A percentile compares a stretch with the other conserved stretches of the same genome.
Conservation (phyloP, 1,139 yeast genomes). For the Geotrichum candidum region DNA sequence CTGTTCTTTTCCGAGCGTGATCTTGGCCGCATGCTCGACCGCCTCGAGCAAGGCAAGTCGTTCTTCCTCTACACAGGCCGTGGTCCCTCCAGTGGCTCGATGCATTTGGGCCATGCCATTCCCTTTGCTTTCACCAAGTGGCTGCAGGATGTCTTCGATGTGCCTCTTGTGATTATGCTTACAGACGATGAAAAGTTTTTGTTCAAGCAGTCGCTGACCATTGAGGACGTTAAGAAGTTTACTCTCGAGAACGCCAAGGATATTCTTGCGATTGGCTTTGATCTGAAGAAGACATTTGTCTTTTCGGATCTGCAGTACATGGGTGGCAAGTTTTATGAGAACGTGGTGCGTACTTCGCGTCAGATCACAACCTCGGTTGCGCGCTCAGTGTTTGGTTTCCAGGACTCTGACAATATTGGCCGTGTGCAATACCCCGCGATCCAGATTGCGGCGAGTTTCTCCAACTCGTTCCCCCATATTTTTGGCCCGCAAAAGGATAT, state of each 20-base stretch:
- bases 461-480: conserved; percentile 91
- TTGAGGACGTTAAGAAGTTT: conserved; percentile 78
- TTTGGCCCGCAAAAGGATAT: conserved; percentile 76
- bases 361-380: conserved; percentile 96
- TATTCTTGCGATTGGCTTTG: conserved; percentile 90
- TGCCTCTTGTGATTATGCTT: conserved; percentile 88
- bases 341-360: conserved; percentile 87
- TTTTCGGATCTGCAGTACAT: conserved; percentile 88
- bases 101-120: conserved; percentile 96
- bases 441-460: conserved; percentile 94
- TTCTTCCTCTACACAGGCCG: conserved; percentile 96
- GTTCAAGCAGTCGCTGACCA: conserved; percentile 83
- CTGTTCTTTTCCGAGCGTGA: conserved; percentile 92
- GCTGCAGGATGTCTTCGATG: conserved; percentile 97
- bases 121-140: conserved; percentile 95
- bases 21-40: conserved; percentile 66
- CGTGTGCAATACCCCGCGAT: conserved; percentile 91
- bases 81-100: conserved; percentile 91
- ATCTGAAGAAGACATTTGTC: conserved; percentile 89
- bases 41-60: conserved; percentile 91
- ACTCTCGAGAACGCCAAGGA: conserved; percentile 78
- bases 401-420: conserved; percentile 92
- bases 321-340: conserved; percentile 92
- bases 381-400: conserved; percentile 95
- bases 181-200: conserved; percentile 97